A percentile compares a stretch with the other conserved stretches of the same genome.
Evolutionary conservation across 164 flowering plant genomes (phyloP).

Genomic region (Santalum album): DNA sequence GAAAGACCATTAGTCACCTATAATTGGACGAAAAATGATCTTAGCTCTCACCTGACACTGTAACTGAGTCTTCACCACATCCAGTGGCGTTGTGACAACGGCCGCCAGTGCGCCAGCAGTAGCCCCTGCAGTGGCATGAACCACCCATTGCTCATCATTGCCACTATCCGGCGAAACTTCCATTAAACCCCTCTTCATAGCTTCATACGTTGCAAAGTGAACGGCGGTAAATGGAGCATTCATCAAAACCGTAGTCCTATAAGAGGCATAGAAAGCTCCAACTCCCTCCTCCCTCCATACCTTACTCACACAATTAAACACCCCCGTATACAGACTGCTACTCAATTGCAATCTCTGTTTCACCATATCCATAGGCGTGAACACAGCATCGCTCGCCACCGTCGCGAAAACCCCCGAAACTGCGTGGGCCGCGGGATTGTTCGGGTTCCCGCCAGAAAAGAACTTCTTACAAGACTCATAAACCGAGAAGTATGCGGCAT

Average conservation of each 20-base stretch:
- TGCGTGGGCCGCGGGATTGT: slow-evolving; percentile 38
- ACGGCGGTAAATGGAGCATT: slow-evolving; percentile 67
- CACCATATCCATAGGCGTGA: slow-evolving; percentile 73
- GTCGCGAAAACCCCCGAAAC: slow-evolving; percentile 48
- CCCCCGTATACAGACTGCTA: slow-evolving; percentile 37
- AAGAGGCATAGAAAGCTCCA: slow-evolving; percentile 55
- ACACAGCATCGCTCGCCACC: slow-evolving; percentile 50
- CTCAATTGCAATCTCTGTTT: slow-evolving; percentile 64
- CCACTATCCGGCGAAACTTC: slow-evolving; percentile 49
- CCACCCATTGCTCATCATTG: slow-evolving; percentile 38
- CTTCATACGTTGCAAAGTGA: slow-evolving; percentile 61
- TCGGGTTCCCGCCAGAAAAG: slow-evolving; percentile 29
- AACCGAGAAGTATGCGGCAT: slow-evolving; percentile 71
- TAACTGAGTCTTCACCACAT: slow-evolving; percentile 65
- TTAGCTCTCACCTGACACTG: slow-evolving; percentile 49
- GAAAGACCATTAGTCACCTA: too few species aligned
- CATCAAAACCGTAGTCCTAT: slow-evolving; percentile 62
- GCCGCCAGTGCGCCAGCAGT: slow-evolving; percentile 62
- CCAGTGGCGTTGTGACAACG: slow-evolving; percentile 52
- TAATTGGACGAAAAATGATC: not conserved
- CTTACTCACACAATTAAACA: slow-evolving; percentile 42
- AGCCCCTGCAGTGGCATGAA: slow-evolving; percentile 73
- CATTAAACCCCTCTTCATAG: slow-evolving; percentile 43
- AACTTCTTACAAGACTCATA: slow-evolving; percentile 46
- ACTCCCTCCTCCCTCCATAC: slow-evolving; percentile 51